These are phyloP conservation scores for Suillus sp. DNA, from an alignment of 768 basidiomycete genomes.

Conservation along the genomic window DNA sequence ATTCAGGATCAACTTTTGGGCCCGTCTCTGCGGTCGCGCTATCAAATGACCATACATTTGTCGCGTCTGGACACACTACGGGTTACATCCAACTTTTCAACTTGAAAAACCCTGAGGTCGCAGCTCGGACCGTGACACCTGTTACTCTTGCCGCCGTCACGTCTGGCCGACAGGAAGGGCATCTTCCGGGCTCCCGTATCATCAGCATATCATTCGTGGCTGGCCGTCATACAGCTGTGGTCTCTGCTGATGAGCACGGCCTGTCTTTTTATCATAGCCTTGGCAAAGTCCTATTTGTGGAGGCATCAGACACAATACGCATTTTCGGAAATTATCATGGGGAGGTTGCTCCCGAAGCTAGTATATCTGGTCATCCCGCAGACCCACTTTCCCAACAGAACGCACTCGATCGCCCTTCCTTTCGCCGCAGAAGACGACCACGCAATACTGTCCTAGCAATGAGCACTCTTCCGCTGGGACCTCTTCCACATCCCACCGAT, in stretches of 20 bases:
- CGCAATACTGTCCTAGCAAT: constrained; percentile 77
- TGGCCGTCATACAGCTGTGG: constrained; percentile 88
- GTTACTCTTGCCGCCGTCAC: constrained; percentile 66
- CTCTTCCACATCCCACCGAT: constrained; percentile 74
- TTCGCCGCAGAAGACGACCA: constrained; percentile 46
- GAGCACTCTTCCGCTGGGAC: constrained; percentile 80
- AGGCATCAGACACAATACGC: constrained; percentile 90
- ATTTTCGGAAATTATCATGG: constrained; percentile 91
- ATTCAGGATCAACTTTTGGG: constrained; percentile 61
- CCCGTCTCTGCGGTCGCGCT: constrained; percentile 87
- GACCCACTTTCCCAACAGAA: constrained; percentile 20
- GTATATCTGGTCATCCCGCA: constrained; percentile 14
- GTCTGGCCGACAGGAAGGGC: constrained; percentile 84
- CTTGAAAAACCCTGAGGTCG: constrained; percentile 64
- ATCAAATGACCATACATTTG: constrained; percentile 91
- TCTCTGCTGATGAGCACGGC: constrained; percentile 88
- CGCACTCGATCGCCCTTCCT: constrained; percentile 22
- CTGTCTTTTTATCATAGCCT: constrained; percentile 94
- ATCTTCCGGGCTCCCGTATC: constrained; percentile 79
- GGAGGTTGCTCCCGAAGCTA: constrained; percentile 28
- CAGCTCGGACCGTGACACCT: constrained; percentile 71
- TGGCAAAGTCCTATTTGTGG: constrained; percentile 92
- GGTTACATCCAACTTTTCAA: constrained; percentile 90
- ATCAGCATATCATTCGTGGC: constrained; percentile 85
- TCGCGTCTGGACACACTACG: constrained; percentile 83